Conservation (phyloP, 257 asterid genomes). For the Euphrasia confusa region DNA sequence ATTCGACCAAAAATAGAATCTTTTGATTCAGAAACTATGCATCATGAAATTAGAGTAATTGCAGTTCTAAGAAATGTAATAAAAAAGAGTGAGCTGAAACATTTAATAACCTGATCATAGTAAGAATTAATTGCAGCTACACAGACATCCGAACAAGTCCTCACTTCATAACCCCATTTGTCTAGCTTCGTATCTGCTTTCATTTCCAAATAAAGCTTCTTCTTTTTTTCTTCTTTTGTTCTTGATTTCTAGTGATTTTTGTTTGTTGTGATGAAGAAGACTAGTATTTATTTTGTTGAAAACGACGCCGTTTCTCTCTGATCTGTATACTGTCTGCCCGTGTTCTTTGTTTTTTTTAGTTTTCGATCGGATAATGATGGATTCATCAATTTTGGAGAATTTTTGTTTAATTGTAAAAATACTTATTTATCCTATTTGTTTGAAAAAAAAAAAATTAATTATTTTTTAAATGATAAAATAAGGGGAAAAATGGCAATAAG, state of each 20-base stretch:
- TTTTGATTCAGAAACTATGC: not conserved
- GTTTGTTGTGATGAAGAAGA: not conserved
- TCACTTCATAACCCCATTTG: constrained; percentile 79
- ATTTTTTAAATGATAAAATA: too few relatives aligned
- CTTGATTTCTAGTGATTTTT: too few relatives aligned
- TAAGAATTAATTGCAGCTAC: constrained; percentile 72
- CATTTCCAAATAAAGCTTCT: not conserved
- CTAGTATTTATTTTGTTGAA: not conserved
- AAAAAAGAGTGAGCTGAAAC: not conserved
- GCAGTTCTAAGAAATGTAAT: not conserved
- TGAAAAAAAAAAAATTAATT: too few relatives aligned
- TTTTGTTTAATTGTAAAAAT: not conserved
- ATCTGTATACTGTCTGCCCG: too few relatives aligned
- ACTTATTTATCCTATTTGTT: too few relatives aligned
- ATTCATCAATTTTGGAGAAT: not conserved
- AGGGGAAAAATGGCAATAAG: too few relatives aligned
- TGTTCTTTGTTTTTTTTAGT: too few relatives aligned
- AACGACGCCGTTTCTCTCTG: not conserved
- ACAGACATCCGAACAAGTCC: constrained; percentile 68
- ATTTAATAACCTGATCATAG: constrained; percentile 54
- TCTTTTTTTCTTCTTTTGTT: too few relatives aligned
- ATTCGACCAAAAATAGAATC: not conserved
- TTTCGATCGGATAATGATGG: too few relatives aligned
- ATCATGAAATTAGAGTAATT: not conserved
- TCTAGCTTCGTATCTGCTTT: constrained; percentile 42